Evolutionary conservation across 2,329 filamentous ascomycete genomes (phyloP), one percentile per base, ranked within the genome.

Genomic region (Magnaporthiopsis rhizophila): DNA sequence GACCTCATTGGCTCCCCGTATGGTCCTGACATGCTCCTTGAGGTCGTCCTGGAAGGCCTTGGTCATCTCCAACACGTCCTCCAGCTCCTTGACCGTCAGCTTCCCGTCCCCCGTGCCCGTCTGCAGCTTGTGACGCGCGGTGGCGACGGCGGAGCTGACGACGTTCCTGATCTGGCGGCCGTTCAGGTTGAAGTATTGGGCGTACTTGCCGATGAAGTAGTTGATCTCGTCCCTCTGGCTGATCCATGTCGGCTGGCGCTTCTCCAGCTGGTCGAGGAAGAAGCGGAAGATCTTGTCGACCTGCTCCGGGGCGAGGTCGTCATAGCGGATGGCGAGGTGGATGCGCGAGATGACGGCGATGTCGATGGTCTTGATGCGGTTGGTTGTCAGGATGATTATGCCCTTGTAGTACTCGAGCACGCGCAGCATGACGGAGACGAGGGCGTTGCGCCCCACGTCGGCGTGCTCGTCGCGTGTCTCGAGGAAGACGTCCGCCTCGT

Each of bases 321-420:
- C 72, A 64, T 77, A 77, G 65, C 75, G 74, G 2, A 78, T 67
- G 3, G 66, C 71, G 7, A 75, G 66, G 63, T 78, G 75, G 34
- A 78, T 73, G 0, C 76, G 72, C 1, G 76, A 78, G 60, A 68
- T 69, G 65, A 78, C 78, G 0, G 78, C 78, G 26, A 77, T 75
- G 65, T 80, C 78, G 50, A 80, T 73, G 5, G 69, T 66, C 6
- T 74, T 74, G 21, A 78, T 72, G 11, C 76, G 72, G 68, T 79
- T 80, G 13, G 77, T 80, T 0, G 77, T 80, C 26, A 79, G 70
- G 65, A 75, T 75, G 11, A 77, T 67, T 56, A 77, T 73, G 3
- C 76, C 76, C 1, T 65, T 61, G 59, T 74, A 76, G 66, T 76
- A 77, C 66, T 77, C 76, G 9, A 77, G 64, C 1, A 74, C 68